Percentiles rank a stretch among this genome's conserved stretches.
Conservation (phyloP, 2,329 filamentous ascomycete genomes). For the Arachnopeziza araneosa region DNA sequence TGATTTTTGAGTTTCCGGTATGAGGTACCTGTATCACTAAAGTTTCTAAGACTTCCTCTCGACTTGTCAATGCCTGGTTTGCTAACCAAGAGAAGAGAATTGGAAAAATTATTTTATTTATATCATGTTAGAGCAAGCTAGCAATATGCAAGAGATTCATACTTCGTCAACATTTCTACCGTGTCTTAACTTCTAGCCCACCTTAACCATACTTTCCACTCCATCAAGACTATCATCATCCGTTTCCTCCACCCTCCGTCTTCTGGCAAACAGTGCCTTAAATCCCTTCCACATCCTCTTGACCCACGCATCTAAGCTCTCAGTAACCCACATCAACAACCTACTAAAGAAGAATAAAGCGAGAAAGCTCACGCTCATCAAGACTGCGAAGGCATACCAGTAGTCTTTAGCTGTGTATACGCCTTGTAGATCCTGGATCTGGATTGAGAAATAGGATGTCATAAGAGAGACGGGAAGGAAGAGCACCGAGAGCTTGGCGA, state of each 20-base stretch:
- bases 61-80: too few relatives aligned
- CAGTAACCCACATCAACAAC: constrained; percentile 41
- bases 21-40: too few relatives aligned
- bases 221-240: background rate
- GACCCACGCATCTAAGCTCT: constrained; percentile 34
- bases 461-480: constrained; percentile 72
- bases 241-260: background rate
- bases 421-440: constrained; percentile 50
- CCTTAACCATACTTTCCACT: background rate
- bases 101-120: too few relatives aligned
- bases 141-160: background rate
- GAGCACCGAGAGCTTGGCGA: constrained; percentile 69
- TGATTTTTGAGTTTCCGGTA: background rate
- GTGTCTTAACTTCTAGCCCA: background rate
- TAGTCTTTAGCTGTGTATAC: constrained; percentile 59
- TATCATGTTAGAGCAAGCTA: too few relatives aligned
- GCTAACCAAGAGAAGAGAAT: too few relatives aligned
- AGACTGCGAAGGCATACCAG: constrained; percentile 62
- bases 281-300: constrained; percentile 9
- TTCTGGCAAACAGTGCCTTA: background rate
- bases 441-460: constrained; percentile 68
- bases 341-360: constrained; percentile 49
- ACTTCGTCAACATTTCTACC: background rate
- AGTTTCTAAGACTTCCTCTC: too few relatives aligned
- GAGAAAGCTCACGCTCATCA: constrained; percentile 54